Base-by-base conservation (phyloP, 306 rosid genomes). In the Mucuna pruriens region DNA sequence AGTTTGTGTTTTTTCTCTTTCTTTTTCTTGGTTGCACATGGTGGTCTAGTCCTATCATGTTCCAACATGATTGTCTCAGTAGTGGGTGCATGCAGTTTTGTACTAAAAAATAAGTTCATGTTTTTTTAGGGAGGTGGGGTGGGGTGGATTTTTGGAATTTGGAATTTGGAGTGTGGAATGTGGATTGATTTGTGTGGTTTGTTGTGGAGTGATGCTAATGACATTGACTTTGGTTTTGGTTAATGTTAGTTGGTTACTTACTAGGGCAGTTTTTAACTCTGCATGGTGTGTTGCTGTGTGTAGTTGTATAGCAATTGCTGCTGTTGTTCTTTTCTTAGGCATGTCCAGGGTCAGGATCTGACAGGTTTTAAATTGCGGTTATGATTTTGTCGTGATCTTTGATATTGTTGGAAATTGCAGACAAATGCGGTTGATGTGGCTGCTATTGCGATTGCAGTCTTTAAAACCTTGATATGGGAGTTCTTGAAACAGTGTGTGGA, bases 161-260 rank as follows among this genome's bases (percentile, higher is more conserved):
- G 22, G 67, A 69, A 58, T 61, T 77, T 71, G 79, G 80, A 49
- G 67, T 66, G 79, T 69, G 67, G 74, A 68, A 48, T 85, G 49
- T 73, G 23, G 83, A 62, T 82, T 76, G 44, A 63, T 71, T 82
- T 70, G 49, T 38, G 62, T 52, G 40, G 36, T 80, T 79, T 64
- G n/a, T 71, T 34, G 9, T 22, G 61, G 52, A 70, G n/a, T 36
- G 20, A 64, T 45, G 58, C 52, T 67, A 52, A 51, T 73, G 80
- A 26, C 51, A 42, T 80, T 71, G 86, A 23, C 57, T 80, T 69
- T 46, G 65, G 54, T 82, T 62, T 2, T n/a, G 65, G 42, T 52
- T 78, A 13, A 20, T 46, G 44, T 40, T 74, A 10, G 34, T 40
- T 67, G 49, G 54, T 40, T 40, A 20, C 8, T 44, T 72, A 17